A percentile compares a stretch with the other conserved stretches of the same genome.
Evolutionary conservation across 2,329 filamentous ascomycete genomes (phyloP).

Genomic region (Rhynchosporium agropyri): DNA sequence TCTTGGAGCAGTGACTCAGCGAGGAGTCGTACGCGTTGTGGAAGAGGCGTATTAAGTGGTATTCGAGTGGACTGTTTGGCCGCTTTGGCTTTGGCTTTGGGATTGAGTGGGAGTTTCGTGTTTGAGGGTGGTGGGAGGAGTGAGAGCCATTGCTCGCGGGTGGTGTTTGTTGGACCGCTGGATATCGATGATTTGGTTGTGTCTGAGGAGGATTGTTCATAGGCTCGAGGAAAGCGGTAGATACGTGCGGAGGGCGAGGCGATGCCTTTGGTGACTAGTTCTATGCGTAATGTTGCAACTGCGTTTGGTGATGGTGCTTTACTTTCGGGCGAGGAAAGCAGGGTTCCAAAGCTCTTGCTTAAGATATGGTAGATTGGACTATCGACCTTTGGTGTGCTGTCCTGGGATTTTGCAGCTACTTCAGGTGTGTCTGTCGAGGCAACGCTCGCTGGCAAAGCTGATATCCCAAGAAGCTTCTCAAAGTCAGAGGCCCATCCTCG

Average conservation of each 20-base stretch:
- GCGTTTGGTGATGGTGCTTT: constrained; percentile 44
- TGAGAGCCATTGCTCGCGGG: constrained; percentile 73
- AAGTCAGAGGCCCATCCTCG: constrained; percentile 83
- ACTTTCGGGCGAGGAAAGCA: constrained; percentile 32
- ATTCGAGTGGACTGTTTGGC: constrained; percentile 26
- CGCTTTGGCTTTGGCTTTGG: constrained; percentile 34
- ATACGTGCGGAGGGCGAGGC: constrained; percentile 75
- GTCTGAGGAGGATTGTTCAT: constrained; percentile 26
- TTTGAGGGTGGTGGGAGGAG: constrained; percentile 46
- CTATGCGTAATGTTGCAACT: constrained; percentile 66
- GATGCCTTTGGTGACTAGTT: constrained; percentile 69
- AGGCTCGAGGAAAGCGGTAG: constrained; percentile 72
- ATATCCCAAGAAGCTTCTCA: constrained; percentile 49
- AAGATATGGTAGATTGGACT: constrained; percentile 30
- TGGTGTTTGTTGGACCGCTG: constrained; percentile 40
- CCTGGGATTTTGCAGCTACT: constrained; percentile 12
- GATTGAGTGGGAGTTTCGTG: constrained; percentile 35
- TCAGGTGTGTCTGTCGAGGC: constrained; percentile 19
- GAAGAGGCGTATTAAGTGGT: constrained; percentile 39
- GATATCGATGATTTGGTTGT: constrained; percentile 39
- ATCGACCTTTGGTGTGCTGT: background rate
- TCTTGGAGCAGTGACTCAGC: constrained; percentile 53
- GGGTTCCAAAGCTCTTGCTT: constrained; percentile 30
- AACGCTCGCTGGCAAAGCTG: constrained; percentile 11
- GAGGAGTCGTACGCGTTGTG: constrained; percentile 46